A percentile compares a stretch with the other conserved stretches of the same genome.
These are phyloP conservation scores for Botrytis squamosa DNA, from an alignment of 2,329 filamentous ascomycete genomes.

Conservation along the genomic window DNA sequence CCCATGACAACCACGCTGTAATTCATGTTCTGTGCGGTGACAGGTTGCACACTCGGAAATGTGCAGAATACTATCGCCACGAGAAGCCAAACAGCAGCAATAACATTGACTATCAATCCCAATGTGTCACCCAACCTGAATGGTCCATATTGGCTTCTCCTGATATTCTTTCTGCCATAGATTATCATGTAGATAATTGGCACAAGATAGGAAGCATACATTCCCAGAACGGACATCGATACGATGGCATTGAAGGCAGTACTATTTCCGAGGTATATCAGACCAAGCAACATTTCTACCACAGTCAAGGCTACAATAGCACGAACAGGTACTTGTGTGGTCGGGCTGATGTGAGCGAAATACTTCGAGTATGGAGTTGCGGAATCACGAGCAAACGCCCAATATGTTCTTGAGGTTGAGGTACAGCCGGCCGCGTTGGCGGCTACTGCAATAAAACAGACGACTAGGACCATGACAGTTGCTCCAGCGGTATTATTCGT, in stretches of 20 bases:
- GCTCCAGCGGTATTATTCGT: conserved; percentile 33
- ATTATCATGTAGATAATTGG: conserved; percentile 43
- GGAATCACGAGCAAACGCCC: conserved; percentile 48
- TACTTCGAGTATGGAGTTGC: conserved; percentile 41
- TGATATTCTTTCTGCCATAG: conserved; percentile 39
- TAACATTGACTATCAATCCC: conserved; percentile 43
- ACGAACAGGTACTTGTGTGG: conserved; percentile 40
- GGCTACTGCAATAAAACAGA: conserved; percentile 46
- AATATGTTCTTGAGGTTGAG: conserved; percentile 45
- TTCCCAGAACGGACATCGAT: conserved; percentile 45
- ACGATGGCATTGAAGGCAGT: conserved; percentile 50
- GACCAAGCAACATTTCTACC: conserved; percentile 47
- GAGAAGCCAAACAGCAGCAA: conserved; percentile 46
- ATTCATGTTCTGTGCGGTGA: conserved; percentile 48
- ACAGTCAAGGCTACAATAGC: conserved; percentile 45
- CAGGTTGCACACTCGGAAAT: conserved; percentile 45
- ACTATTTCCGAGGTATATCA: conserved; percentile 47
- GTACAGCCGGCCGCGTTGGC: conserved; percentile 48
- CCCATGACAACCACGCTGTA: conserved; percentile 46
- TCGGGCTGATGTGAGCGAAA: conserved; percentile 40
- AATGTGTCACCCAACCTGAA: conserved; percentile 39
- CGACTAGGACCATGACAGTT: not conserved
- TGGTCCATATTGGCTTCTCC: conserved; percentile 31
- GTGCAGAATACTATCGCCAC: conserved; percentile 48
- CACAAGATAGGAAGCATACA: conserved; percentile 47